Evolutionary conservation across 2,329 filamentous ascomycete genomes (phyloP).

Genomic region (Paraconiothyrium sp.): DNA sequence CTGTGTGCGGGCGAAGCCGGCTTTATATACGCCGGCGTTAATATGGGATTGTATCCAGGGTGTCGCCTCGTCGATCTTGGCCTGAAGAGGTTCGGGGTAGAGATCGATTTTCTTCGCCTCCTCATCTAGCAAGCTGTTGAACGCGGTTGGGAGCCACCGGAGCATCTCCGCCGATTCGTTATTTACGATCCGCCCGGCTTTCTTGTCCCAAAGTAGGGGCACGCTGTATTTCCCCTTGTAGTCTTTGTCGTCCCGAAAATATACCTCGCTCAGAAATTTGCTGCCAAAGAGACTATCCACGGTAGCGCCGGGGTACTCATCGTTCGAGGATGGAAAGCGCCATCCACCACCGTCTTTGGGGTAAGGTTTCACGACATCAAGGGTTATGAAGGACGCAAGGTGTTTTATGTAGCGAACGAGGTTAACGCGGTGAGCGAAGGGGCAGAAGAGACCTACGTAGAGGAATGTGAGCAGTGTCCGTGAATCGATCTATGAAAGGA

Average conservation of each 20-base stretch:
- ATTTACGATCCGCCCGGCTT: constrained; percentile 65
- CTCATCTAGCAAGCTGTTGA: constrained; percentile 59
- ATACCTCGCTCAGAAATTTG: constrained; percentile 68
- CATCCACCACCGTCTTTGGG: constrained; percentile 72
- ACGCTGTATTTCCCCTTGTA: constrained; percentile 71
- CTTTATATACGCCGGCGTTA: constrained; percentile 69
- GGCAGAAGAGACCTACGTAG: constrained; percentile 68
- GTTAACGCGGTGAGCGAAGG: constrained; percentile 70
- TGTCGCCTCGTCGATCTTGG: constrained; percentile 62
- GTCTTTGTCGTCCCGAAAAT: constrained; percentile 67
- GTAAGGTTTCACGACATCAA: constrained; percentile 71
- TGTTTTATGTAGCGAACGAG: constrained; percentile 67
- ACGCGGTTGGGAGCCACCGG: constrained; percentile 66
- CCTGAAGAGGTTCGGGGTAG: constrained; percentile 61
- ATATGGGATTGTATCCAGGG: constrained; percentile 66
- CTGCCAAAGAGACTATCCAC: constrained; percentile 68
- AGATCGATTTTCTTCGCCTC: constrained; percentile 58
- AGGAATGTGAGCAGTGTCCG: background rate
- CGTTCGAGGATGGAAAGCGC: constrained; percentile 63
- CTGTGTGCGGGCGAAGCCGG: constrained; percentile 67
- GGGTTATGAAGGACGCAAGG: constrained; percentile 62
- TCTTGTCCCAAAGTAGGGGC: constrained; percentile 70
- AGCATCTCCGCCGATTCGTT: constrained; percentile 70
- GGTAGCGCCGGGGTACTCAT: constrained; percentile 67
- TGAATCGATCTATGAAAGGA: too few species aligned